Conservation (phyloP, 768 basidiomycete genomes). For the Atractiella rhizophila region DNA sequence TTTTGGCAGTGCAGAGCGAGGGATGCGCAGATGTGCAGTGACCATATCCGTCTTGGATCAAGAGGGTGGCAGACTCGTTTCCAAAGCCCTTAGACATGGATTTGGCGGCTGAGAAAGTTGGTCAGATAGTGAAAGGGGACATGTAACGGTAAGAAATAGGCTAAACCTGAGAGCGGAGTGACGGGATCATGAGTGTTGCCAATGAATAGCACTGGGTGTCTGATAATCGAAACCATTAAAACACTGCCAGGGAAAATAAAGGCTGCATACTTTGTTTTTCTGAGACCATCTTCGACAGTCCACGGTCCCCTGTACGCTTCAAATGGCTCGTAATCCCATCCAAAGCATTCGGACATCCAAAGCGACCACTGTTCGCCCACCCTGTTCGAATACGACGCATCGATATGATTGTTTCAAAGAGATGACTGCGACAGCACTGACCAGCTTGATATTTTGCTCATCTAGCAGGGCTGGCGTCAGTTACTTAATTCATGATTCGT, state of each 20-base stretch:
- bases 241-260: neutral
- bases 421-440: neutral
- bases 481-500: no score
- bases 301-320: constrained; percentile 7
- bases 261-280: constrained; percentile 4
- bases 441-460: neutral
- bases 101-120: constrained; percentile 4
- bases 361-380: constrained; percentile 2
- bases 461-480: neutral
- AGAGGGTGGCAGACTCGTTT: neutral
- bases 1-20: no score
- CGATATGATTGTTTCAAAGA: neutral
- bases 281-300: constrained; percentile 4
- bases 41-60: constrained; percentile 1
- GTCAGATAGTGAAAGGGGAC: no score
- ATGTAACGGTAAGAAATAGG: no score
- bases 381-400: neutral
- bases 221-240: neutral
- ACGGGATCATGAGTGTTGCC: constrained; percentile 6
- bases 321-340: neutral
- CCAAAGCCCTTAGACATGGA: constrained; percentile 4
- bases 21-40: neutral
- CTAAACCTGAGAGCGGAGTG: constrained; percentile 2
- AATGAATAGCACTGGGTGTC: neutral
- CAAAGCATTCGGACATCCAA: no score